phyloP scores from a whole-genome alignment of 2,329 filamentous ascomycete species.

The Malbranchea cinnamomea region DNA sequence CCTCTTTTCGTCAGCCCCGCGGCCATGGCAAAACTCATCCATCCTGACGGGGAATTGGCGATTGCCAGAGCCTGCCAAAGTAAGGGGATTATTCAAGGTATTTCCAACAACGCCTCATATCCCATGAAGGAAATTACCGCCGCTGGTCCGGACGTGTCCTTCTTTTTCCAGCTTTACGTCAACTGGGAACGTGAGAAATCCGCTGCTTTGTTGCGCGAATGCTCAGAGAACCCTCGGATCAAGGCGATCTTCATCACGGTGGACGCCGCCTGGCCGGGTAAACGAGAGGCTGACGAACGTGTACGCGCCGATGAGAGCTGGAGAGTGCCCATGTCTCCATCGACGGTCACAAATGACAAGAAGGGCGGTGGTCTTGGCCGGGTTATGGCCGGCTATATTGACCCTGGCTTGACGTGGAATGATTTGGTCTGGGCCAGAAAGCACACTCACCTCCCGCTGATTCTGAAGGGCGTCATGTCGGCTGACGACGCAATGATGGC shows the following conservation, averaged over 20 bases:
- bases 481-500: slow-evolving; percentile 40
- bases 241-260: slow-evolving; percentile 39
- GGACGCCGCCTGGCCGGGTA: slow-evolving; percentile 39
- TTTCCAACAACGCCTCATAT: slow-evolving; percentile 48
- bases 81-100: slow-evolving; percentile 41
- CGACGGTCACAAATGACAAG: slow-evolving; percentile 33
- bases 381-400: slow-evolving; percentile 38
- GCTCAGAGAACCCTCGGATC: slow-evolving; percentile 27
- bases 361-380: slow-evolving; percentile 40
- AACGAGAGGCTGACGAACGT: slow-evolving; percentile 44
- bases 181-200: slow-evolving; percentile 37
- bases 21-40: slow-evolving; percentile 48
- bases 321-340: slow-evolving; percentile 30
- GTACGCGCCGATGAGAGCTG: slow-evolving; percentile 32
- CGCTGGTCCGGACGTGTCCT: slow-evolving; percentile 26
- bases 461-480: slow-evolving; percentile 43
- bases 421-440: slow-evolving; percentile 39
- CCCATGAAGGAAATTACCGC: slow-evolving; percentile 39
- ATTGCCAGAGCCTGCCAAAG: slow-evolving; percentile 38
- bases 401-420: slow-evolving; percentile 37
- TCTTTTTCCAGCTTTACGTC: slow-evolving; percentile 43
- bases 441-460: slow-evolving; percentile 35
- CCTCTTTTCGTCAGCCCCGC: slow-evolving; percentile 52
- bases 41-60: slow-evolving; percentile 48
- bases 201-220: slow-evolving; percentile 29